Percentiles rank a stretch among this genome's conserved stretches.
Conservation (phyloP, 2,329 filamentous ascomycete genomes). For the Blastomyces silverae region DNA sequence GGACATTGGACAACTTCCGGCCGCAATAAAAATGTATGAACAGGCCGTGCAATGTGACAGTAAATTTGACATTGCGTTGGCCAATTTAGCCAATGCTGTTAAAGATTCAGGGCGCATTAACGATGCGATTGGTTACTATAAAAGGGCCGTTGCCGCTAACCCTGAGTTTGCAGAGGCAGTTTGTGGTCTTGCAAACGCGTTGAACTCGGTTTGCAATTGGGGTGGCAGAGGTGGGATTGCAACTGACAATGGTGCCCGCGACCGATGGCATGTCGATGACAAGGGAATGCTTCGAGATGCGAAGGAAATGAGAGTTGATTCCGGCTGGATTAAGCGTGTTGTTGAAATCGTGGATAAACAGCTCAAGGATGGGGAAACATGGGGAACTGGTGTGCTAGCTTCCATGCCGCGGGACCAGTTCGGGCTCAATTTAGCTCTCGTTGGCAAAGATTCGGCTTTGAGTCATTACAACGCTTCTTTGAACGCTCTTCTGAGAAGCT, state of each 20-base stretch:
- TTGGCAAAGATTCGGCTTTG: conserved; percentile 29
- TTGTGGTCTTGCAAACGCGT: conserved; percentile 85
- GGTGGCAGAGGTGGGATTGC: conserved; percentile 77
- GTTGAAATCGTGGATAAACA: conserved; percentile 87
- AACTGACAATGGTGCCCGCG: conserved; percentile 63
- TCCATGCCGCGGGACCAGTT: conserved; percentile 49
- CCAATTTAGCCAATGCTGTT: conserved; percentile 93
- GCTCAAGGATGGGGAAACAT: conserved; percentile 73
- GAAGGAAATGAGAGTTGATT: conserved; percentile 53
- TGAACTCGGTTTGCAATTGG: conserved; percentile 97
- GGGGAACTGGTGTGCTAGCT: conserved; percentile 69
- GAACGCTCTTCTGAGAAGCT: conserved; percentile 43
- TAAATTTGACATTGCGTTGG: conserved; percentile 94
- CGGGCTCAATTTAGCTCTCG: conserved; percentile 41
- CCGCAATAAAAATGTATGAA: conserved; percentile 96
- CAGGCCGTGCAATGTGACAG: conserved; percentile 84
- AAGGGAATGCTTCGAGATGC: conserved; percentile 75
- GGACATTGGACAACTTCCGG: conserved; percentile 85
- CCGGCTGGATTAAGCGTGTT: conserved; percentile 81
- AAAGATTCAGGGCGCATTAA: conserved; percentile 91
- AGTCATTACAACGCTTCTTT: conserved; percentile 29
- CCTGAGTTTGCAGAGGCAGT: conserved; percentile 96
- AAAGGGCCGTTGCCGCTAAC: conserved; percentile 80
- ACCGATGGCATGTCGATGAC: conserved; percentile 90
- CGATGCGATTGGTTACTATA: conserved; percentile 89